These are phyloP conservation scores for Malania oleifera DNA, from an alignment of 164 flowering plant species.

Conservation along the genomic window DNA sequence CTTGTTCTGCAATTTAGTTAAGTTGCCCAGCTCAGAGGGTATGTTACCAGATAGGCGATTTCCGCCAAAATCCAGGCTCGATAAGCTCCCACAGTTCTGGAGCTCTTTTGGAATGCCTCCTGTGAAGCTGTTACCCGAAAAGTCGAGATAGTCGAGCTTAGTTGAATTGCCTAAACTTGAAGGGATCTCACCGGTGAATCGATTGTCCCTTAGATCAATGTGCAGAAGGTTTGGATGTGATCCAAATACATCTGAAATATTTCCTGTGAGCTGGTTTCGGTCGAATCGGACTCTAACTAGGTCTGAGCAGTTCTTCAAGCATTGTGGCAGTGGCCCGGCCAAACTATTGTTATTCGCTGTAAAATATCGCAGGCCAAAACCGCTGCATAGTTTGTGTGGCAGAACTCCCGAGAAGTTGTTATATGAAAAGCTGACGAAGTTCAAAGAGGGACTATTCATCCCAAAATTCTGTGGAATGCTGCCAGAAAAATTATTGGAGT, in stretches of 20 bases:
- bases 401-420: slow-evolving; percentile 61
- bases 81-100: slow-evolving; percentile 15
- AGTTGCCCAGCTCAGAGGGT: slow-evolving; percentile 24
- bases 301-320: slow-evolving; percentile 47
- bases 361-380: slow-evolving; percentile 28
- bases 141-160: slow-evolving; percentile 18
- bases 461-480: slow-evolving; percentile 41
- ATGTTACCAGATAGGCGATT: slow-evolving; percentile 24
- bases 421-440: slow-evolving; percentile 39
- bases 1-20: slow-evolving; percentile 8
- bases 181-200: slow-evolving; percentile 28
- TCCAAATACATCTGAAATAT: slow-evolving; percentile 35
- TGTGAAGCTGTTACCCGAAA: slow-evolving; percentile 21
- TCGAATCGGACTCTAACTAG: slow-evolving; percentile 50
- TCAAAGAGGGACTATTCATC: slow-evolving; percentile 13
- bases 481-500: slow-evolving; percentile 35
- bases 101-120: slow-evolving; percentile 21
- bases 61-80: slow-evolving; percentile 18
- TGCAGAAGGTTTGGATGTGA: slow-evolving; percentile 27
- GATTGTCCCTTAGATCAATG: slow-evolving; percentile 27
- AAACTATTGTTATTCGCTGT: slow-evolving; percentile 45
- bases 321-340: slow-evolving; percentile 49
- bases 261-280: slow-evolving; percentile 41
- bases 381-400: slow-evolving; percentile 53
- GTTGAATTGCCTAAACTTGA: slow-evolving; percentile 12